Percentiles rank a stretch among this genome's conserved stretches.
These are phyloP conservation scores for Ustulina deusta DNA, from an alignment of 2,329 filamentous ascomycete genomes.

Conservation along the genomic window DNA sequence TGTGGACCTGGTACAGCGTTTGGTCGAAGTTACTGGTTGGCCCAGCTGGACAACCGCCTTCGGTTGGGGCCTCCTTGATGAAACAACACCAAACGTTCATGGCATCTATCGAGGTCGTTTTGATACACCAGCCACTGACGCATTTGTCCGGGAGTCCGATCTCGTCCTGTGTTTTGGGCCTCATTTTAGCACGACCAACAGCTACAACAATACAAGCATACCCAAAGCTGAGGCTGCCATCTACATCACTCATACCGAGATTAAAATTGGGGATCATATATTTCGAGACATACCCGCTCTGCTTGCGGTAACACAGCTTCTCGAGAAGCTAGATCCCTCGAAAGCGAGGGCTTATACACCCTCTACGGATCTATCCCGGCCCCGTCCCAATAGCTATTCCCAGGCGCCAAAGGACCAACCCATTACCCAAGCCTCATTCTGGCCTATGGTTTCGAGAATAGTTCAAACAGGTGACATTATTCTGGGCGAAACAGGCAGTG, in stretches of 20 bases:
- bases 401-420: constrained; percentile 45
- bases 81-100: constrained; percentile 60
- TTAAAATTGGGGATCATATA: constrained; percentile 50
- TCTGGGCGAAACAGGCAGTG: constrained; percentile 69
- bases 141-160: constrained; percentile 57
- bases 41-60: constrained; percentile 62
- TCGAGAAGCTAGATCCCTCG: constrained; percentile 42
- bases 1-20: constrained; percentile 55
- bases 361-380: constrained; percentile 48
- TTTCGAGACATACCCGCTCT: constrained; percentile 49
- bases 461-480: constrained; percentile 66
- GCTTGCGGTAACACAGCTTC: constrained; percentile 42
- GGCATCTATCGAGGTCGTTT: constrained; percentile 62
- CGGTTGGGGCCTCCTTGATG: constrained; percentile 64
- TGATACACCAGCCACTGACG: constrained; percentile 51
- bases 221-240: constrained; percentile 53
- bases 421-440: constrained; percentile 63
- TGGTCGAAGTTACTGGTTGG: constrained; percentile 59
- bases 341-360: constrained; percentile 44
- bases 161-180: constrained; percentile 61
- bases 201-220: constrained; percentile 54
- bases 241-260: constrained; percentile 50
- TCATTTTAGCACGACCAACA: constrained; percentile 61
- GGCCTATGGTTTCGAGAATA: constrained; percentile 59
- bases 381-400: constrained; percentile 39